Evolutionary conservation across 805 yeast species (phyloP).

Genomic region (Cyberlindnera mycetangii): DNA sequence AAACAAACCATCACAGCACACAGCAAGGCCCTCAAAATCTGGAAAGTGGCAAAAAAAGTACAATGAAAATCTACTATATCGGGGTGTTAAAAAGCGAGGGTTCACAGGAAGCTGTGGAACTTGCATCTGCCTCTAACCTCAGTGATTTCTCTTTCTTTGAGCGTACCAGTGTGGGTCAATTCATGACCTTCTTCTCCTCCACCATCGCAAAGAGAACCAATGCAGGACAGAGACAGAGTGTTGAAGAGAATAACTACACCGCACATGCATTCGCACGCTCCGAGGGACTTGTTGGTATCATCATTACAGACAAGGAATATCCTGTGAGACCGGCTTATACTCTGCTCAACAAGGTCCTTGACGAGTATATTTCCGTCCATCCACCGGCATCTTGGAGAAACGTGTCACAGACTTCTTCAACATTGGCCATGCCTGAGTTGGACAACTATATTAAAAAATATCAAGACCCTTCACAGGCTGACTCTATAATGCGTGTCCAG

Average conservation of each 20-base stretch:
- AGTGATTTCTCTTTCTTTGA: constrained; percentile 89
- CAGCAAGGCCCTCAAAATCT: neutral
- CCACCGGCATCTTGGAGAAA: constrained; percentile 70
- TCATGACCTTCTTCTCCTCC: constrained; percentile 90
- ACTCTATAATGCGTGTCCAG: constrained; percentile 94
- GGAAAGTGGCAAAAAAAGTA: too few relatives aligned
- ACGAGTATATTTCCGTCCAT: constrained; percentile 82
- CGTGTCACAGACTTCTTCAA: constrained; percentile 42
- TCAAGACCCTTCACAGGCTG: constrained; percentile 97
- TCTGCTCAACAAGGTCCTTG: constrained; percentile 82
- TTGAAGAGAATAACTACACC: constrained; percentile 81
- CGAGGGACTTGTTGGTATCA: constrained; percentile 89
- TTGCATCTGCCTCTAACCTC: constrained; percentile 77
- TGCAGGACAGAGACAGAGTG: constrained; percentile 89
- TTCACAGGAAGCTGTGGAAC: constrained; percentile 65
- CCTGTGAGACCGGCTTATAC: constrained; percentile 97
- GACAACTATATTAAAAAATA: constrained; percentile 73
- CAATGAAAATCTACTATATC: constrained; percentile 87
- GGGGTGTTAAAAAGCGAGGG: constrained; percentile 71
- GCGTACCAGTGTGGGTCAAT: constrained; percentile 77
- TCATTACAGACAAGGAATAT: constrained; percentile 92
- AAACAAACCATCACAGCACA: neutral
- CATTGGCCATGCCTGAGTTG: constrained; percentile 55
- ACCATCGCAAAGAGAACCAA: constrained; percentile 87
- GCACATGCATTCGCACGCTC: constrained; percentile 90